Evolutionary conservation across 306 rosid genomes (phyloP), one percentile per base, ranked within the genome.

Genomic region (Sindora glabra): DNA sequence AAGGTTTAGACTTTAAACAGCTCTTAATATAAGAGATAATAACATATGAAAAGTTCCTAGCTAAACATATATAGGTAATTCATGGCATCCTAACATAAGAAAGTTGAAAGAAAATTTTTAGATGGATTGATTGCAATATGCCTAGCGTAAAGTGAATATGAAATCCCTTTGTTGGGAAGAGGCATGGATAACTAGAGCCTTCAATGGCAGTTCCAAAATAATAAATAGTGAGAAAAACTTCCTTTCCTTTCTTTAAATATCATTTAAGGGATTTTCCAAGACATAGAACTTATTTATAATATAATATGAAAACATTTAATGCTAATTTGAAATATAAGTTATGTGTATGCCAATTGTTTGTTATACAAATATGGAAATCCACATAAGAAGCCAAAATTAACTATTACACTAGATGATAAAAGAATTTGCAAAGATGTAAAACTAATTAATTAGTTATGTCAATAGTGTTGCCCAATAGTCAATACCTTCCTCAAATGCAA

Each of bases 191-290:
- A 40, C 92, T 77, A 50, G 86, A 81, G 49, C 91, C 86, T 48
- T 70, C 79, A 40, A 79, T 41, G n/a, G 95, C 76, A 58, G 80
- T 73, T 52, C 98, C 92, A 49, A 91, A 95, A 79, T 85, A 83
- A 76, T 96, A 91, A 29, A 96, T 96, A 16, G 98, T 88, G 71
- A 91, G 82, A 45, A 83, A 77, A 75, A 91, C 62, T 78, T 83
- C 91, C 83, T 95, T 85, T 54, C 98, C 98, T 74, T 61, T 80
- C 76, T 85, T 85, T 77, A 91, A 67, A 88, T 76, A 44, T 92
- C 96, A 72, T 68, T 83, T 14, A 55, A 76, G 42, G 69, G 55
- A 69, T 59, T 71, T 52, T 71, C 83, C 70, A 88, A 76, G 38
- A 81, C 87, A 59, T 85, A 91, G 79, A 77, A 91, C 71, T 96